These are phyloP conservation scores for Quaeritorhiza haematococci DNA, from an alignment of 371 early-diverging fungal genomes.

Conservation along the genomic window DNA sequence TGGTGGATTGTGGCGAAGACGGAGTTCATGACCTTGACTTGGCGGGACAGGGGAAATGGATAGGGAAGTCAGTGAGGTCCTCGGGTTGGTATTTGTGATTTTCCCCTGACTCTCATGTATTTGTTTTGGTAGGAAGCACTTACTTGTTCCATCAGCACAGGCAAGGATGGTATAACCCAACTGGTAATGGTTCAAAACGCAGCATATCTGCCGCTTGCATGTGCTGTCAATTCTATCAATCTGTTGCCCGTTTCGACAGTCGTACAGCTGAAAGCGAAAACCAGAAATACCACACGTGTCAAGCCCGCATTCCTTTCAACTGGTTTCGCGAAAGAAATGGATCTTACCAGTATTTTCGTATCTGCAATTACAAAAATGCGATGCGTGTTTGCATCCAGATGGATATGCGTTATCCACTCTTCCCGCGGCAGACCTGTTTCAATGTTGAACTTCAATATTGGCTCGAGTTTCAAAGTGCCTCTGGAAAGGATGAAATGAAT, in stretches of 20 bases:
- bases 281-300: neutral
- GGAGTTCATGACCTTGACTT: constrained; percentile 38
- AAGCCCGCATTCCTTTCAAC: no score
- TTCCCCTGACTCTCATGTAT: no score
- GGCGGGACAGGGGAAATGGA: neutral
- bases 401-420: constrained; percentile 35
- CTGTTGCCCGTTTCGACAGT: neutral
- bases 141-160: constrained; percentile 25
- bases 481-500: constrained; percentile 1
- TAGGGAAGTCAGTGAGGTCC: neutral
- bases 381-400: constrained; percentile 19
- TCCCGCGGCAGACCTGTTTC: constrained; percentile 21
- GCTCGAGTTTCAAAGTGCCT: constrained; percentile 13
- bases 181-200: neutral
- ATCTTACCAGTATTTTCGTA: constrained; percentile 29
- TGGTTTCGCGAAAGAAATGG: neutral
- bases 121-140: neutral
- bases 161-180: constrained; percentile 5
- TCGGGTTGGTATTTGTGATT: no score
- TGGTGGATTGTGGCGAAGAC: constrained; percentile 37
- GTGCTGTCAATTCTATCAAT: constrained; percentile 23
- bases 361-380: constrained; percentile 25
- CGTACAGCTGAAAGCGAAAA: neutral
- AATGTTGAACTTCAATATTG: constrained; percentile 7
- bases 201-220: constrained; percentile 10